A percentile compares a stretch with the other conserved stretches of the same genome.
Evolutionary conservation across 73 alveolate species (phyloP).

Genomic region (Paramecium sexaurelia): DNA sequence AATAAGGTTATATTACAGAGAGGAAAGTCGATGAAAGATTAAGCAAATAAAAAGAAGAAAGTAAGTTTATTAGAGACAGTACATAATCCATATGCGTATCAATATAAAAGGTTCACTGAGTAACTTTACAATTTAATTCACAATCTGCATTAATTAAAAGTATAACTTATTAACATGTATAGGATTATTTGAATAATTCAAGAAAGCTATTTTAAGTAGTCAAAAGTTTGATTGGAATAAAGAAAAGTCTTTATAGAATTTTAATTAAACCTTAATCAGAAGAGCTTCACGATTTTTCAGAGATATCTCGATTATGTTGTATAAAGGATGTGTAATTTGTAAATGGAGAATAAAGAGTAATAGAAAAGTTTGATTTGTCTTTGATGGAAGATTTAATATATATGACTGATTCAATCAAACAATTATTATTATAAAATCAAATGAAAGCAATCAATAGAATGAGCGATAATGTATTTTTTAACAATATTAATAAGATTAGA

Average conservation of each 20-base stretch:
- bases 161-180: background rate
- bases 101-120: background rate
- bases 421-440: background rate
- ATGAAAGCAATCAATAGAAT: background rate
- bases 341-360: background rate
- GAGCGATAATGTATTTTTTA: background rate
- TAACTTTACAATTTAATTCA: background rate
- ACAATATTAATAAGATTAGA: background rate
- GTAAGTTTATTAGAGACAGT: conserved; percentile 8
- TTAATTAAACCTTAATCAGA: background rate
- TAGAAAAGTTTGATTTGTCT: background rate
- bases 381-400: background rate
- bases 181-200: conserved; percentile 42
- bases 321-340: background rate
- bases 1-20: background rate
- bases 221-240: conserved; percentile 15
- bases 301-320: background rate
- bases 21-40: background rate
- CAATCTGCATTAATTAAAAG: conserved; percentile 19
- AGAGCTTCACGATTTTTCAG: background rate
- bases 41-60: background rate
- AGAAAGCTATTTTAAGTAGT: conserved; percentile 41
- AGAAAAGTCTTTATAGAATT: background rate
- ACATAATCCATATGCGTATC: background rate
- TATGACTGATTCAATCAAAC: background rate